Percentiles rank a stretch among this genome's conserved stretches.
Evolutionary conservation across 1,139 yeast species (phyloP).

Genomic region (Blastobotrys capitulatus): DNA sequence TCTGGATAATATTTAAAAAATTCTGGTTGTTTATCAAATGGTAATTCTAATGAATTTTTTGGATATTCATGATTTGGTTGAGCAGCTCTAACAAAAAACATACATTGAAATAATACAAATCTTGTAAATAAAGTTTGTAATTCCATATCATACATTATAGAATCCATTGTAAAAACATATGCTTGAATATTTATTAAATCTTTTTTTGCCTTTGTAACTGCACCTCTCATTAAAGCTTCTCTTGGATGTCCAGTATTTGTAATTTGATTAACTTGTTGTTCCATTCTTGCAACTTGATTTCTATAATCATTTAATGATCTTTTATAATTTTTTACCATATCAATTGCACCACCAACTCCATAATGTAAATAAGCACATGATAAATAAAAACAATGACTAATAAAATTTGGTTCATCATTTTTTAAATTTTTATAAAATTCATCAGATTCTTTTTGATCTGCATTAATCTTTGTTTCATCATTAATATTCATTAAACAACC

Average conservation of each 20-base stretch:
- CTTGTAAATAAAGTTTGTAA: conserved; percentile 55
- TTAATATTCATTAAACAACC: conserved; percentile 51
- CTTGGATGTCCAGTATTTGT: conserved; percentile 18
- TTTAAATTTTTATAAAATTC: conserved; percentile 41
- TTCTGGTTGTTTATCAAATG: conserved; percentile 54
- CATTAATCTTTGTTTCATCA: conserved; percentile 79
- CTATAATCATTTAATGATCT: conserved; percentile 48
- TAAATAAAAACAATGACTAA: conserved; percentile 80
- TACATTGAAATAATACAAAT: conserved; percentile 68
- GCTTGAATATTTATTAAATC: conserved; percentile 40
- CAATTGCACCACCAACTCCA: conserved; percentile 77
- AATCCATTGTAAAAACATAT: conserved; percentile 23
- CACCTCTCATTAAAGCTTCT: conserved; percentile 13
- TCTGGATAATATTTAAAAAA: conserved; percentile 81
- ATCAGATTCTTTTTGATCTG: conserved; percentile 66
- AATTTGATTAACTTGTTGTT: conserved; percentile 30
- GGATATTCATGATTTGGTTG: conserved; percentile 72
- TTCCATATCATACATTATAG: conserved; percentile 18
- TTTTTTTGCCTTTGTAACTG: conserved; percentile 41
- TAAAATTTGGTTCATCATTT: conserved; percentile 55
- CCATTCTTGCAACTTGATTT: conserved; percentile 45
- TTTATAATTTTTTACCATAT: conserved; percentile 52
- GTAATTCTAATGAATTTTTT: conserved; percentile 37
- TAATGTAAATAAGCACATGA: conserved; percentile 77
- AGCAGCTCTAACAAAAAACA: conserved; percentile 62